These are phyloP conservation scores for Paramecium pentaurelia DNA, from an alignment of 73 alveolate species.

Conservation along the genomic window DNA sequence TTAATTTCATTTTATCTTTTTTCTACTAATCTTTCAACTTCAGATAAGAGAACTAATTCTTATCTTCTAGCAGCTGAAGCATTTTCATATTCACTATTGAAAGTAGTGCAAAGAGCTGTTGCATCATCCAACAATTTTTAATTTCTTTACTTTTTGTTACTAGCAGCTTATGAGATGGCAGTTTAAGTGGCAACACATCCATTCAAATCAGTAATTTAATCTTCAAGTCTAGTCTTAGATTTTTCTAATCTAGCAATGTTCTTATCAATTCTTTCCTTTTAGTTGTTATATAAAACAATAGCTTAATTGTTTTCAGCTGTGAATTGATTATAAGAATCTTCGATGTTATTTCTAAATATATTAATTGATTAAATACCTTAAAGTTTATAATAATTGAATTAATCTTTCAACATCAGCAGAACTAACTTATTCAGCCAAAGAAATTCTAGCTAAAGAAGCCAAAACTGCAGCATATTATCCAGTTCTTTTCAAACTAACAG, in stretches of 20 bases:
- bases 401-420: conserved; percentile 47
- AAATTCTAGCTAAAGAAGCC: conserved; percentile 34
- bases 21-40: conserved; percentile 43
- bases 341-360: neutral
- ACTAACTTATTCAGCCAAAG: conserved; percentile 42
- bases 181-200: conserved; percentile 52
- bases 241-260: conserved; percentile 44
- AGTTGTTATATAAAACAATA: neutral
- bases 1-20: conserved; percentile 18
- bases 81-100: conserved; percentile 35
- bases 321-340: conserved; percentile 43
- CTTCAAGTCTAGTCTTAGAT: conserved; percentile 17
- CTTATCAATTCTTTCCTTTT: conserved; percentile 47
- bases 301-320: conserved; percentile 9
- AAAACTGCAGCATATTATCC: conserved; percentile 45
- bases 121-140: conserved; percentile 31
- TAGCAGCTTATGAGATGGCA: conserved; percentile 42
- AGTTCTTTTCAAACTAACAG: neutral
- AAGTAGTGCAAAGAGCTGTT: conserved; percentile 23
- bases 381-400: conserved; percentile 23
- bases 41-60: conserved; percentile 17
- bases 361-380: neutral
- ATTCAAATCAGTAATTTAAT: conserved; percentile 28
- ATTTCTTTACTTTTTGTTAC: conserved; percentile 40
- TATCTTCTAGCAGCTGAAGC: conserved; percentile 54